Evolutionary conservation across 192 early-diverging fungal genomes (phyloP), one percentile per base, ranked within the genome.

Genomic region (Kappamyces sp.): DNA sequence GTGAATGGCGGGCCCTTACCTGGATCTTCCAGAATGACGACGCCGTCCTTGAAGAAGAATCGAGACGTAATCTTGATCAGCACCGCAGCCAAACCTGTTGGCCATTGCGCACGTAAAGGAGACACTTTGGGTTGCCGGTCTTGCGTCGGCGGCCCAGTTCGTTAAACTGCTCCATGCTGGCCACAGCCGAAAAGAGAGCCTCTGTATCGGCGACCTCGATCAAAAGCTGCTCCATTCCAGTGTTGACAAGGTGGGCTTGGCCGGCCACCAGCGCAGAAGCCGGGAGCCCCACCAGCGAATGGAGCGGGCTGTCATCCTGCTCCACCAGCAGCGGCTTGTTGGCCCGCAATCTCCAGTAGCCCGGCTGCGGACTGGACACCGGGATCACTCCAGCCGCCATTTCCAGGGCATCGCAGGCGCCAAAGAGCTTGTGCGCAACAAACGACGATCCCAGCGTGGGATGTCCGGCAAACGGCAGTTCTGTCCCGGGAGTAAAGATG

Each of bases 401-500:
- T 58, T 67, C 55, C 9, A 67, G 54, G 38, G 45, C 32, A 33
- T 22, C 2, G 46, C 60, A 63, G 12, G 54, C 39, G 14, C 61
- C 66, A 49, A 40, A 46, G n/a, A 63, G 4, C 9, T 15, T 38
- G 0, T 43, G 5, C 3, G 41, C 49, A 3, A 67, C 49, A 48
- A 66, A 66, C 14, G 55, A 12, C 12, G 22, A 34, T 7, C 66
- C 66, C 6, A 67, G 54, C 5, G 61, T 63, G 4, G 66, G 66
- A 49, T 67, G 66, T 14, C 66, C 66, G n/a, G 66, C 66, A 45
- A 67, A 67, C 14, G 54, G 55, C 33, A 67, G 61, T 40, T 67
- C 66, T 22, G 47, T 58, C 3, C 60, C 54, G 1, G 66, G 60
- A 31, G 61, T 67, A 49, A 67, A 67, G 52, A 67, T 67, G 45